Base-by-base conservation (phyloP, 805 yeast genomes). In the Yamadazyma insecticola region DNA sequence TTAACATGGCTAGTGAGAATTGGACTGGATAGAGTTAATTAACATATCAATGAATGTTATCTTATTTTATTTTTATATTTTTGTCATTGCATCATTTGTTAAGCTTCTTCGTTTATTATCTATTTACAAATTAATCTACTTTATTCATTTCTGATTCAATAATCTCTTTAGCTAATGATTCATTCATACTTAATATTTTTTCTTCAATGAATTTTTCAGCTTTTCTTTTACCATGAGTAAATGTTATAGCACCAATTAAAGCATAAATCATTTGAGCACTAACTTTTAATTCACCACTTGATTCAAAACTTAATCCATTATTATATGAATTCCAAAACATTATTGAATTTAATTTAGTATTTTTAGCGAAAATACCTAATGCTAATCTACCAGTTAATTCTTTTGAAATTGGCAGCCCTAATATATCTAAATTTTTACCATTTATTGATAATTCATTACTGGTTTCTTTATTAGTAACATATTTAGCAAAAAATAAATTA, bases 281-380 rank as follows among this genome's bases (percentile, higher is more conserved):
- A 9, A 77, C 72, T 36, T 70, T 61, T 48, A 70, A 53, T 47
- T 77, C 81, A 22, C 84, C 85, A 47, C 74, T 76, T 28, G 48
- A 51, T 39, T 57, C 65, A 27, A 69, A 65, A 18, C 60, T 57
- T 37, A 67, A 54, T 24, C 65, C 57, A 23, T 68, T 67, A 43
- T 71, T 70, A 57, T 72, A 70, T 45, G 73, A 70, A 48, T 73
- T 78, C 83, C 89, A 81, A 58, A 80, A 83, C 52, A 81, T 66
- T 13, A 74, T 58, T 7, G 69, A 50, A 42, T 70, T 73, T 39
- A 83, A 56, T 8, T 69, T 66, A 29, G 58, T 57, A 16, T 51
- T 38, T 48, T 67, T 64, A 17, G 83, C 74, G 51, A 73, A 78
- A 15, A 65, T 54, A 0, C 81, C 76, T 35, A 76, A 48, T 2